Conservation (phyloP, 148 eudicot species). For the Rhododendron kiyosumense region DNA sequence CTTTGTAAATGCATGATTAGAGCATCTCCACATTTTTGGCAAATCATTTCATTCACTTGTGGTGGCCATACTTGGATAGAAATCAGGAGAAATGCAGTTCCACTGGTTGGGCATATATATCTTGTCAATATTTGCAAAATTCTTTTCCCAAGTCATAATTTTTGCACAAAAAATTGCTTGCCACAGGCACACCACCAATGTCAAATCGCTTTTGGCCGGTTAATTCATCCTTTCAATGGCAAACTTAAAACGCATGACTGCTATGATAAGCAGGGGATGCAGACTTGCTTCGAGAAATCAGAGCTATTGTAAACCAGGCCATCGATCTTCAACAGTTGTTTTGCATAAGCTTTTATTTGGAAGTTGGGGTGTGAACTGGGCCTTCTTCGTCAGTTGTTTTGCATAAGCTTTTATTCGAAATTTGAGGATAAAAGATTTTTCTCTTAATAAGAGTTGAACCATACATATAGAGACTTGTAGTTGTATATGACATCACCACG, state of each 20-base stretch:
- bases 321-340: no score
- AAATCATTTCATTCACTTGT: no score
- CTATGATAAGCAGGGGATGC: no score
- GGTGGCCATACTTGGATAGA: background rate
- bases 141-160: background rate
- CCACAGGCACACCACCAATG: background rate
- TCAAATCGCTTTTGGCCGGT: background rate
- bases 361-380: background rate
- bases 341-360: background rate
- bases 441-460: background rate
- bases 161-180: background rate
- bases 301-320: background rate
- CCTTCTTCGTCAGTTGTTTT: background rate
- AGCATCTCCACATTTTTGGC: background rate
- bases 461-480: no score
- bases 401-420: background rate
- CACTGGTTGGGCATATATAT: background rate
- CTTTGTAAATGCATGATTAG: background rate
- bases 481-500: no score
- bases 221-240: background rate
- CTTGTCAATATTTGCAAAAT: background rate
- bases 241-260: background rate
- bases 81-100: background rate
- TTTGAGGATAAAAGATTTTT: no score
- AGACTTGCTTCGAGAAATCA: background rate